A percentile compares a stretch with the other conserved stretches of the same genome.
phyloP scores from a whole-genome alignment of 179 eudicot species.

The Spergularia azorica region DNA sequence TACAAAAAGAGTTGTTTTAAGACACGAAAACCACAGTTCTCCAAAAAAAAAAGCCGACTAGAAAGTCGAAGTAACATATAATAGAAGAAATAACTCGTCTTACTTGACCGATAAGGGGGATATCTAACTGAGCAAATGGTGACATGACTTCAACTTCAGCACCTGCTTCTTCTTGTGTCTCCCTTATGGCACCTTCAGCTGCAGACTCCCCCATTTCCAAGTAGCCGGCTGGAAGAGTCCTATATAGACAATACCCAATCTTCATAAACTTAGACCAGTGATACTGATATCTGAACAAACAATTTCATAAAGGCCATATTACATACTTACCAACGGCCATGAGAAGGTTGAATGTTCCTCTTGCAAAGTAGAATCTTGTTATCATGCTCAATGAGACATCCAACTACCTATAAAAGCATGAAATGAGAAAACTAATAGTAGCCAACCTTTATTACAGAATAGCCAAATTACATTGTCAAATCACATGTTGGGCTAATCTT shows the following conservation, averaged over 20 bases:
- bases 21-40: no score
- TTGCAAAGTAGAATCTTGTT: constrained; percentile 84
- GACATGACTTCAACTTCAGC: constrained; percentile 84
- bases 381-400: constrained; percentile 97
- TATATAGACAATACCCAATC: constrained; percentile 26
- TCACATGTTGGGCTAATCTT: background rate
- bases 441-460: background rate
- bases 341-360: constrained; percentile 94
- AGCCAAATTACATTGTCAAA: background rate
- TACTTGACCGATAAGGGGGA: constrained; percentile 98
- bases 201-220: constrained; percentile 99
- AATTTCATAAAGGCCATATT: constrained; percentile 1
- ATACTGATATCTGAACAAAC: no score
- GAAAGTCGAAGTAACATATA: background rate
- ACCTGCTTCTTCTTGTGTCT: constrained; percentile 91
- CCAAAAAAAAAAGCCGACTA: background rate
- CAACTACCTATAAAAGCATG: constrained; percentile 67
- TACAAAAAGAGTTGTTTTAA: constrained; percentile 10
- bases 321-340: constrained; percentile 79
- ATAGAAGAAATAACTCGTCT: constrained; percentile 24
- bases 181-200: constrained; percentile 88
- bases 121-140: constrained; percentile 90
- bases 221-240: constrained; percentile 99
- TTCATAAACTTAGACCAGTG: background rate
- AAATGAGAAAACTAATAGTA: background rate